Base-by-base conservation (phyloP, 352 stramenopile genomes). In the Halophytophthora batemanensis region DNA sequence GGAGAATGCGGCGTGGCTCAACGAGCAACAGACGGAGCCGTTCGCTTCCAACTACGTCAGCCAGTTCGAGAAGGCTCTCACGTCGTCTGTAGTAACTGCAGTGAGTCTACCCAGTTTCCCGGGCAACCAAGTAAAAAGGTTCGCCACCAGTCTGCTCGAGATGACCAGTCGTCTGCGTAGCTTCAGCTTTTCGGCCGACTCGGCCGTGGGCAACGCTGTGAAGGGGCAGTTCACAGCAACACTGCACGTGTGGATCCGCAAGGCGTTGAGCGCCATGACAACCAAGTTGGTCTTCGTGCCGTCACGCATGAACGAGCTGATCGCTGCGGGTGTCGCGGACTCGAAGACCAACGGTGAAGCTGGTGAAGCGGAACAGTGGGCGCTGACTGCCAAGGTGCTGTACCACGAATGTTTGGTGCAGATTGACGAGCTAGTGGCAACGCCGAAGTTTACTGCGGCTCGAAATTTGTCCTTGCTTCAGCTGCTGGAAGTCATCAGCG, bases 11-110 rank as follows among this genome's bases (percentile, higher is more conserved):
- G 47, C 46, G 12, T 82, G 69, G 42, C 50, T 83, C 6, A 50
- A 43, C 22, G 42, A 56, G 18, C 50, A 77, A 2, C 22, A 64
- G 56, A 34, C 48, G 2, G 59, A 66, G 36, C 2, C 34, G 10
- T 46, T 70, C 17, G 36, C 56, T 12, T 15, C 38, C 7, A 66
- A 74, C 38, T 91, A 90, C 49, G 75, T 82, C 0, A 64, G 58
- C 4, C 73, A 87, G 42, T 93, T 88, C 42, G 74, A 91, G 38
- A 89, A 86, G 42, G 41, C 71, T 12, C 61, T 82, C 29, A 68
- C 70, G 34, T 57, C 71, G 4, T 76, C 69, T 6, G 49, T 91
- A 2, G 54, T 50, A 15, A 59, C 55, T 10, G 39, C 77, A 6
- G 64, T 87, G 29, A 74, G 66, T 25, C 74, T 68, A 17, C 43